A percentile compares a stretch with the other conserved stretches of the same genome.
These are phyloP conservation scores for Macrophomina pseudophaseolina DNA, from an alignment of 2,329 filamentous ascomycete species.

Conservation along the genomic window DNA sequence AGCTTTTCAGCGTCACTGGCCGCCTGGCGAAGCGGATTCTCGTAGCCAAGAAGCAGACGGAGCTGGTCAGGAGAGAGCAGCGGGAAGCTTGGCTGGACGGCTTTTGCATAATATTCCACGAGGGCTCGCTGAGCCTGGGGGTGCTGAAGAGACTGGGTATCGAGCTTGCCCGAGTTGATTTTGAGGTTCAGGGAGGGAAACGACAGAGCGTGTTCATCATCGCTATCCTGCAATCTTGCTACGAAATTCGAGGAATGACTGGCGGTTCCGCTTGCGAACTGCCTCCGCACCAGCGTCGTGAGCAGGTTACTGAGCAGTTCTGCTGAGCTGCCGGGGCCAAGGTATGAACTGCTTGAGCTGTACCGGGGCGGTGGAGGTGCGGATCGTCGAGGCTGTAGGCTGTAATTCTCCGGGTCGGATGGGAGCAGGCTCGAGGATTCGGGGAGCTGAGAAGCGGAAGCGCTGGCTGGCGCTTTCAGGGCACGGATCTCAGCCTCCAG, in stretches of 20 bases:
- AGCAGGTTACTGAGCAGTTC: conserved; percentile 20
- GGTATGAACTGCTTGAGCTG: background rate
- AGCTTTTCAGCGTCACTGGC: background rate
- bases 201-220: background rate
- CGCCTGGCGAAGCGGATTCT: conserved; percentile 18
- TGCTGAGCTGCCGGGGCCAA: conserved; percentile 22
- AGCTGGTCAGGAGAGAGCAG: conserved; percentile 12
- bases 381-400: background rate
- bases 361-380: background rate
- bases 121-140: conserved; percentile 24
- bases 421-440: background rate
- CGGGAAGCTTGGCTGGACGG: conserved; percentile 16
- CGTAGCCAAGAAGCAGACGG: conserved; percentile 8
- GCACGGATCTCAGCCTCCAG: conserved; percentile 18
- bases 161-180: conserved; percentile 15
- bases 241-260: background rate
- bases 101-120: conserved; percentile 20
- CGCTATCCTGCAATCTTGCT: background rate
- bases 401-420: background rate
- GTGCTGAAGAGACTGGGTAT: conserved; percentile 20
- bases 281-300: background rate
- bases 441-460: background rate
- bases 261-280: background rate
- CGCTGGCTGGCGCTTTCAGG: background rate
- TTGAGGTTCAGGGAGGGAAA: conserved; percentile 18